A percentile compares a stretch with the other conserved stretches of the same genome.
Conservation (phyloP, 1,284 basidiomycete species). For the Ustanciosporium gigantosporum region DNA sequence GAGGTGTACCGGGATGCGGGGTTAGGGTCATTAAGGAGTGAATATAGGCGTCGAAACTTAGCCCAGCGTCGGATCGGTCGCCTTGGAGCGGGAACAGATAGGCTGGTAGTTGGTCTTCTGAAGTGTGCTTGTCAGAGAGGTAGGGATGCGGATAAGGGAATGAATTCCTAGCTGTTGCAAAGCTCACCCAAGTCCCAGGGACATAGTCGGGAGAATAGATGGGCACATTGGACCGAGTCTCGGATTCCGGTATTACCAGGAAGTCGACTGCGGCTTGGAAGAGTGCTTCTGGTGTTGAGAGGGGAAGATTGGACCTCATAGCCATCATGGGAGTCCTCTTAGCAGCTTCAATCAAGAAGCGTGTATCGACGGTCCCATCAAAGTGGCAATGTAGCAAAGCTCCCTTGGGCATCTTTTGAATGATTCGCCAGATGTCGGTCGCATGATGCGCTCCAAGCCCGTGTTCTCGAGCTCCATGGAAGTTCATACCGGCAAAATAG, state of each 20-base stretch:
- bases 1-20: slow-evolving; percentile 10
- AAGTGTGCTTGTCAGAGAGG: background rate
- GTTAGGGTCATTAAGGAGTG: slow-evolving; percentile 51
- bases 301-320: slow-evolving; percentile 26
- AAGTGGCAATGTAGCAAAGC: slow-evolving; percentile 49
- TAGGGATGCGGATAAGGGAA: slow-evolving; percentile 41
- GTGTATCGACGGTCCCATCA: slow-evolving; percentile 47
- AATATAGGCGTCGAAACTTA: slow-evolving; percentile 37
- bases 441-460: slow-evolving; percentile 11
- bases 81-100: slow-evolving; percentile 5
- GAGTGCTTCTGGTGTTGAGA: slow-evolving; percentile 15
- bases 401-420: slow-evolving; percentile 44
- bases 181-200: slow-evolving; percentile 36
- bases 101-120: slow-evolving; percentile 5
- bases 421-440: slow-evolving; percentile 19
- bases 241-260: slow-evolving; percentile 14
- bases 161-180: slow-evolving; percentile 9
- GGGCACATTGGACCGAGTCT: slow-evolving; percentile 5
- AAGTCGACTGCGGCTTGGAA: slow-evolving; percentile 34
- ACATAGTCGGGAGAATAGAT: slow-evolving; percentile 32
- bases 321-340: slow-evolving; percentile 20
- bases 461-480: slow-evolving; percentile 20
- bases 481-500: slow-evolving; percentile 32
- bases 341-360: slow-evolving; percentile 32
- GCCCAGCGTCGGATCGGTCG: background rate